phyloP scores from a whole-genome alignment of 106 monocot genomes.

The Triglochin maritima region DNA sequence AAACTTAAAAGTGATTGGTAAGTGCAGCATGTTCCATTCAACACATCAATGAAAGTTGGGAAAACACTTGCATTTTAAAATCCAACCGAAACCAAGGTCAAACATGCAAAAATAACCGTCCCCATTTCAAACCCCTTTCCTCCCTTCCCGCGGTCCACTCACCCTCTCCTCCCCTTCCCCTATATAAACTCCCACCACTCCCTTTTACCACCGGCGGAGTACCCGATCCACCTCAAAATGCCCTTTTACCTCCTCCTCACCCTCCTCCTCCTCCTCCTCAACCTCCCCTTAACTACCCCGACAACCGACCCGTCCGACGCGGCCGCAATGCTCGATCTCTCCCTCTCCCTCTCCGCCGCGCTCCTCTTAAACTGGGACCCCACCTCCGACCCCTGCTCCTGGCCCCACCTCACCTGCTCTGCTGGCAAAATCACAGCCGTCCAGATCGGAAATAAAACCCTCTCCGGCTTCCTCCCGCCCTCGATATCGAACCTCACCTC shows the following conservation, averaged over 20 bases:
- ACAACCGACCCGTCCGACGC: slow-evolving; percentile 12
- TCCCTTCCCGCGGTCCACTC: too few species aligned
- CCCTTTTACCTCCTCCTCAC: background rate
- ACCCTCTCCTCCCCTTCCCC: too few species aligned
- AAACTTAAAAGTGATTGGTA: too few species aligned
- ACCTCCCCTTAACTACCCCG: background rate
- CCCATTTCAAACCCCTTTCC: too few species aligned
- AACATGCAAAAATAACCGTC: too few species aligned
- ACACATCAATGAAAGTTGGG: too few species aligned
- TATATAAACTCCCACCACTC: too few species aligned
- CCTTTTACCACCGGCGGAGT: background rate
- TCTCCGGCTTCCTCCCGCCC: slow-evolving; percentile 30
- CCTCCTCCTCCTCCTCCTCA: background rate
- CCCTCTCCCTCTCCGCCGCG: slow-evolving; percentile 16
- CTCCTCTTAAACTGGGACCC: slow-evolving; percentile 14
- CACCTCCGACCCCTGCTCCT: slow-evolving; percentile 32
- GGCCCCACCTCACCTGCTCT: slow-evolving; percentile 33
- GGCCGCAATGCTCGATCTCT: slow-evolving; percentile 31
- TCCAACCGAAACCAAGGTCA: too few species aligned
- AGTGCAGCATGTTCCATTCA: too few species aligned
- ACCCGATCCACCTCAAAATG: background rate
- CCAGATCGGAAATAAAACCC: slow-evolving; percentile 35
- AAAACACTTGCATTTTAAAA: too few species aligned
- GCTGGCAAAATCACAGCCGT: slow-evolving; percentile 31
- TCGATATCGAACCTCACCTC: slow-evolving; percentile 28